A percentile compares a stretch with the other conserved stretches of the same genome.
Conservation (phyloP, 805 yeast genomes). For the Pichia heedii region DNA sequence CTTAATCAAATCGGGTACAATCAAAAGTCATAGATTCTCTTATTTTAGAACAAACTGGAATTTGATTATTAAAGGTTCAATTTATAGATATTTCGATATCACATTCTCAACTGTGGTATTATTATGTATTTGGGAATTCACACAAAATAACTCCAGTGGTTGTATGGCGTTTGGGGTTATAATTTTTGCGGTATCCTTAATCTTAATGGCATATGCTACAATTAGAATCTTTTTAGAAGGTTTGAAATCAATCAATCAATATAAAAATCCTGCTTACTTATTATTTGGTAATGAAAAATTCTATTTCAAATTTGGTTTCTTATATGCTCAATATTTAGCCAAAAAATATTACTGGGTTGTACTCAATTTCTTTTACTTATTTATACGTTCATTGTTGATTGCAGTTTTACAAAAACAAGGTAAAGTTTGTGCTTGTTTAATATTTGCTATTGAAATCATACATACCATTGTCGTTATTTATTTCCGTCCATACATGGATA, state of each 20-base stretch:
- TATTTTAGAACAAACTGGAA: constrained; percentile 81
- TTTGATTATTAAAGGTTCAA: constrained; percentile 76
- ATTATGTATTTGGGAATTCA: constrained; percentile 83
- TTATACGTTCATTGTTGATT: constrained; percentile 71
- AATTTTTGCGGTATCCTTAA: constrained; percentile 47
- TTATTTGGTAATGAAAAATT: constrained; percentile 76
- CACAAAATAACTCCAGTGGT: constrained; percentile 76
- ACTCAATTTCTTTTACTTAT: constrained; percentile 53
- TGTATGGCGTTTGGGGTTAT: constrained; percentile 71
- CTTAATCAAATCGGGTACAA: constrained; percentile 44
- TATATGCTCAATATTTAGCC: constrained; percentile 87
- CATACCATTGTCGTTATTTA: constrained; percentile 59
- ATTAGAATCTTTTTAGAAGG: constrained; percentile 69
- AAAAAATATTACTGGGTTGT: constrained; percentile 76
- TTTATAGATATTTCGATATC: constrained; percentile 73
- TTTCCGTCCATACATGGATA: constrained; percentile 88
- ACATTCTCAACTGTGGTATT: constrained; percentile 84
- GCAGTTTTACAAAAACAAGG: constrained; percentile 81
- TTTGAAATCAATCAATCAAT: constrained; percentile 55
- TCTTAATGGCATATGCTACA: constrained; percentile 64
- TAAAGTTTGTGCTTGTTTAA: constrained; percentile 67
- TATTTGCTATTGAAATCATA: constrained; percentile 66
- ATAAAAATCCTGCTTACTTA: constrained; percentile 87
- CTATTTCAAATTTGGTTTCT: constrained; percentile 82
- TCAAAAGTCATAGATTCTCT: constrained; percentile 56